Conservation (phyloP, 352 stramenopile genomes). For the Pythium utonaiense region DNA sequence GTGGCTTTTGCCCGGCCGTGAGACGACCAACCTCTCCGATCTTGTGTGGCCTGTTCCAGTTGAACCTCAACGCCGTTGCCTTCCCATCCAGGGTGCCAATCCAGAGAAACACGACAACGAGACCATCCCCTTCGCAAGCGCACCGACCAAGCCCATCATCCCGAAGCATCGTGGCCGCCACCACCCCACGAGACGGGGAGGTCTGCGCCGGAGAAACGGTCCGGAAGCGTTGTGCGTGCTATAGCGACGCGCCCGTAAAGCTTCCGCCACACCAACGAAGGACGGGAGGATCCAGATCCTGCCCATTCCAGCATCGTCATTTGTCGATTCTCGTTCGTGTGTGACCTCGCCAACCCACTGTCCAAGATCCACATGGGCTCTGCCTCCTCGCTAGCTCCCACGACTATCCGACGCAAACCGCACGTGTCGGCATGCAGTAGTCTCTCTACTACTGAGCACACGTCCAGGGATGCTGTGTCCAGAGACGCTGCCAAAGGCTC, state of each 20-base stretch:
- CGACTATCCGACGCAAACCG: neutral
- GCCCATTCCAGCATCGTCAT: neutral
- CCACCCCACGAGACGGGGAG: neutral
- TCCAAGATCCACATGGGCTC: neutral
- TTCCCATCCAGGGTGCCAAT: neutral
- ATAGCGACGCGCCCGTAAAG: too few relatives aligned
- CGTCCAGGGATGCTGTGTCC: neutral
- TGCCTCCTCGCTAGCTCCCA: neutral
- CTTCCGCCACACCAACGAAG: too few relatives aligned
- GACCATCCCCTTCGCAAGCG: neutral
- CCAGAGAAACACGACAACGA: neutral
- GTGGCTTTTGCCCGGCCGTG: neutral
- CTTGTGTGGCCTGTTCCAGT: neutral
- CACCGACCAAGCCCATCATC: neutral
- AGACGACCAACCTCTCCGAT: constrained; percentile 2
- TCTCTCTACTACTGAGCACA: neutral
- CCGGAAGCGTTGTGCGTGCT: neutral
- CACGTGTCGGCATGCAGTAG: neutral
- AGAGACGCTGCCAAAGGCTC: neutral
- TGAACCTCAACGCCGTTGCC: neutral
- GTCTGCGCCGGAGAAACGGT: neutral
- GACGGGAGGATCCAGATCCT: neutral
- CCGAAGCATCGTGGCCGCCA: neutral
- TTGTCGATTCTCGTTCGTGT: neutral
- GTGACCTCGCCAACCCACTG: neutral